Base-by-base conservation (phyloP, 257 asterid genomes). In the Jacaranda mimosifolia region DNA sequence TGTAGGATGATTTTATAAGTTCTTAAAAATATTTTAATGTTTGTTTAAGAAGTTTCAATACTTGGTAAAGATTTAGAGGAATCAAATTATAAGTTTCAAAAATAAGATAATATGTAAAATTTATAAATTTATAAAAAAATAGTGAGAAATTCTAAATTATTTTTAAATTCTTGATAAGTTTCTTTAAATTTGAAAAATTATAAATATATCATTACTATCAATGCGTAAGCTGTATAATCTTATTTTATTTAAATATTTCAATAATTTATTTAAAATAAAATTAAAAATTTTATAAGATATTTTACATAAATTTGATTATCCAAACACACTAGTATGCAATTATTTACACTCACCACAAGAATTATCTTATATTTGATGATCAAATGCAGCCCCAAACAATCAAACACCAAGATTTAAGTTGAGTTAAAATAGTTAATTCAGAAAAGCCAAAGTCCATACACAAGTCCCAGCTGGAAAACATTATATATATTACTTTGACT, bases 371-470 rank as follows among this genome's bases (percentile, higher is more conserved):
- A n/a, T 18, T n/a, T 65, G 40, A 65, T 19, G 55, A 65, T n/a
- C 55, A 68, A 45, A 46, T 21, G 19, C 15, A 68, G 18, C 48
- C 12, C 4, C 45, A 68, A 12, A n/a, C n/a, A n/a, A n/a, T n/a
- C n/a, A n/a, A n/a, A 57, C 74, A 14, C 58, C 49, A 69, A 49
- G 49, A 69, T 43, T 69, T 49, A 69, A 69, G 9, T 68, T 13
- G 73, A 68, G 57, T 10, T 8, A 51, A 70, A 26, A 35, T 35
- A 35, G 63, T 10, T 12, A 3, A 48, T 14, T 14, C 7, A 5
- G 18, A 26, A 18, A 62, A 62, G 67, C 67, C 40, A 35, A 32
- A 62, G 45, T 62, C 43, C 52, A 64, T 64, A 35, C 52, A n/a
- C 12, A 15, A 36, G 35, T 17, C 35, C 70, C 70, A 64, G 72